phyloP scores from a whole-genome alignment of 2,329 filamentous ascomycete species.

The Onygena corvina region DNA sequence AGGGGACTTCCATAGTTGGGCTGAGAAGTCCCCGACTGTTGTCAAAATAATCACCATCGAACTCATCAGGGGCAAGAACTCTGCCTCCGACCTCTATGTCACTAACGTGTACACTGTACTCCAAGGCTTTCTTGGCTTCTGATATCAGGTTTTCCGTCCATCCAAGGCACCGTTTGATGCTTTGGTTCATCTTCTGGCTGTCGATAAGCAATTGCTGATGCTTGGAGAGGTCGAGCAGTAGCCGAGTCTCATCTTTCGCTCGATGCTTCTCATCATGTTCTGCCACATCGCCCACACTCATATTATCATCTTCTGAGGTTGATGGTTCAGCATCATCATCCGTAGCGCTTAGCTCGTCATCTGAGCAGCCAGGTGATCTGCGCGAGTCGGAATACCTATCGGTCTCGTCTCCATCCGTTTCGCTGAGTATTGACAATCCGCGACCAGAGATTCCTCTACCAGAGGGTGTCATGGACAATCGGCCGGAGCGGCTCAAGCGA shows the following conservation, averaged over 20 bases:
- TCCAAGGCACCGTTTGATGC: constrained; percentile 73
- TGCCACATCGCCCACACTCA: constrained; percentile 26
- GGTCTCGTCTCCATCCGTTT: constrained; percentile 28
- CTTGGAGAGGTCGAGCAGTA: constrained; percentile 74
- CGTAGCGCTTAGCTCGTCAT: constrained; percentile 29
- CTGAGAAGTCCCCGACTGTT: constrained; percentile 25
- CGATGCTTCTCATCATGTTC: constrained; percentile 42
- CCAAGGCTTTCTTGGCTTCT: constrained; percentile 75
- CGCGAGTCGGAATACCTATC: constrained; percentile 18
- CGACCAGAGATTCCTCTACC: constrained; percentile 36
- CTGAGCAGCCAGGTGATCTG: constrained; percentile 19
- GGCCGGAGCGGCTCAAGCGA: constrained; percentile 70
- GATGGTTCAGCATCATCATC: constrained; percentile 29
- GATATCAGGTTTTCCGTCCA: constrained; percentile 86
- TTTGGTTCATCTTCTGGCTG: constrained; percentile 91
- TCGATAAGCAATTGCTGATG: constrained; percentile 82
- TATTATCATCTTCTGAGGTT: constrained; percentile 28
- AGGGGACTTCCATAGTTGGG: constrained; percentile 14
- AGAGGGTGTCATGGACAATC: constrained; percentile 49
- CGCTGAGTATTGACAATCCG: constrained; percentile 36
- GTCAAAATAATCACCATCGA: constrained; percentile 28
- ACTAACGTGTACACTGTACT: constrained; percentile 64
- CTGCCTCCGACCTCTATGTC: constrained; percentile 74
- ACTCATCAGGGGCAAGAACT: constrained; percentile 60
- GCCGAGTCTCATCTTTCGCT: constrained; percentile 65